A percentile compares a stretch with the other conserved stretches of the same genome.
phyloP scores from a whole-genome alignment of 176 grass and related monocot genomes.

The Musa schizocarpa region DNA sequence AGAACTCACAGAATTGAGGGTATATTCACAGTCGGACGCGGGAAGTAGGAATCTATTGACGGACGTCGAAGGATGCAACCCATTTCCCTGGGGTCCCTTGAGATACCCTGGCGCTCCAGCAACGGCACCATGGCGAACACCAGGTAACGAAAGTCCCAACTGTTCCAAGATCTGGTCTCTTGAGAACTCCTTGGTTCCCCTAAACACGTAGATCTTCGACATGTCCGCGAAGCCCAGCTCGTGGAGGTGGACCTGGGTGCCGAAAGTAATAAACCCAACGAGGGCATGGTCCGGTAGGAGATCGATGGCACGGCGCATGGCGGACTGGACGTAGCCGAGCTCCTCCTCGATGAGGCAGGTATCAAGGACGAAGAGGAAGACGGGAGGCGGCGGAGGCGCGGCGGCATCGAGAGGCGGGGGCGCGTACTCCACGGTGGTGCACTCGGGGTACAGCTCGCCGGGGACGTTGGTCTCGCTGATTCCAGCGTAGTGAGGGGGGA shows the following conservation, averaged over 20 bases:
- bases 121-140: conserved; percentile 18
- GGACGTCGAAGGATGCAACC: conserved; percentile 38
- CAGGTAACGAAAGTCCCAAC: conserved; percentile 48
- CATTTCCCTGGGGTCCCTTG: conserved; percentile 52
- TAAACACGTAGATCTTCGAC: conserved; percentile 92
- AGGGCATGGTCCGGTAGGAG: conserved; percentile 84
- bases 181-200: conserved; percentile 87
- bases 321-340: conserved; percentile 65
- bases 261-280: conserved; percentile 82
- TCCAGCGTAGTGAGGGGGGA: conserved; percentile 75
- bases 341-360: conserved; percentile 98
- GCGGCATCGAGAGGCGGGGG: conserved; percentile 25
- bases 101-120: conserved; percentile 32
- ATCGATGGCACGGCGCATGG: conserved; percentile 71
- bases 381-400: conserved; percentile 42
- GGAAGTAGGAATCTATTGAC: conserved; percentile 88
- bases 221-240: conserved; percentile 91
- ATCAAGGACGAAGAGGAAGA: conserved; percentile 91
- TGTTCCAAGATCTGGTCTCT: conserved; percentile 97
- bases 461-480: conserved; percentile 82
- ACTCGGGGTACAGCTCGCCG: conserved; percentile 75
- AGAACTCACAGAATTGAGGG: conserved; percentile 68
- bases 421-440: conserved; percentile 78
- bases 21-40: conserved; percentile 74
- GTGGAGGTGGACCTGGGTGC: conserved; percentile 90